These are phyloP conservation scores for Oidiodendron maius DNA, from an alignment of 495 filamentous ascomycete species.

Conservation along the genomic window DNA sequence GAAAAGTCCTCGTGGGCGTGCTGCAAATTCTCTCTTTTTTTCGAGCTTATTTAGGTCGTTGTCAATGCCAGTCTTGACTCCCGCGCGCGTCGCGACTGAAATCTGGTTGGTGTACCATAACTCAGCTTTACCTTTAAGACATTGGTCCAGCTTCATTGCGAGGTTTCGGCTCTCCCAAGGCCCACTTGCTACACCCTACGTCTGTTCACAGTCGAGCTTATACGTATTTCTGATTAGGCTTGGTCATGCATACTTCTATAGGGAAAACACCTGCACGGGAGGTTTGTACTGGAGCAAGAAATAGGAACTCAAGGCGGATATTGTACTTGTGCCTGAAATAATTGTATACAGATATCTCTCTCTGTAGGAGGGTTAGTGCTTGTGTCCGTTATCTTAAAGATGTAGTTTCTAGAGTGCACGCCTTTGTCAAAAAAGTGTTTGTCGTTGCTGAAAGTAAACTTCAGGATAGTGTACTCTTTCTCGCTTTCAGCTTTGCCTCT, in stretches of 20 bases:
- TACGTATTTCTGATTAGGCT: slow-evolving; percentile 69
- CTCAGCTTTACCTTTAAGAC: too few relatives aligned
- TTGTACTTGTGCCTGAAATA: slow-evolving; percentile 69
- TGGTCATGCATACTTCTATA: slow-evolving; percentile 59
- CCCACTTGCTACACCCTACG: too few relatives aligned
- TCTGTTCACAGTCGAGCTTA: too few relatives aligned
- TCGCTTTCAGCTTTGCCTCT: slow-evolving; percentile 35
- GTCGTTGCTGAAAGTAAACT: slow-evolving; percentile 36
- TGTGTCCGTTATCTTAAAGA: slow-evolving; percentile 50
- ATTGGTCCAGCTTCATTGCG: too few relatives aligned
- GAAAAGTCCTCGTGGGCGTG: too few relatives aligned
- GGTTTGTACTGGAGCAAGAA: slow-evolving; percentile 65
- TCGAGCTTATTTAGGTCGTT: too few relatives aligned
- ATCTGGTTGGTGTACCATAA: too few relatives aligned
- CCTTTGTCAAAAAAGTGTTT: slow-evolving; percentile 24
- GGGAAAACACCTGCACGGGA: slow-evolving; percentile 64
- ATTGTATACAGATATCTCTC: slow-evolving; percentile 45
- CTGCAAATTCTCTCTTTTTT: too few relatives aligned
- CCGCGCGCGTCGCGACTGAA: too few relatives aligned
- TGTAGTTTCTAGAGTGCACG: slow-evolving; percentile 45
- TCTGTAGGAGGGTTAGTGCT: slow-evolving; percentile 27
- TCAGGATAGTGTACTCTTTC: slow-evolving; percentile 57
- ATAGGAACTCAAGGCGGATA: slow-evolving; percentile 39
- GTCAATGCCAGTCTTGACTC: too few relatives aligned
- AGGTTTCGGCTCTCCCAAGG: too few relatives aligned